Evolutionary conservation across 2,329 filamentous ascomycete genomes (phyloP).

Genomic region (Xylariaceae sp.): DNA sequence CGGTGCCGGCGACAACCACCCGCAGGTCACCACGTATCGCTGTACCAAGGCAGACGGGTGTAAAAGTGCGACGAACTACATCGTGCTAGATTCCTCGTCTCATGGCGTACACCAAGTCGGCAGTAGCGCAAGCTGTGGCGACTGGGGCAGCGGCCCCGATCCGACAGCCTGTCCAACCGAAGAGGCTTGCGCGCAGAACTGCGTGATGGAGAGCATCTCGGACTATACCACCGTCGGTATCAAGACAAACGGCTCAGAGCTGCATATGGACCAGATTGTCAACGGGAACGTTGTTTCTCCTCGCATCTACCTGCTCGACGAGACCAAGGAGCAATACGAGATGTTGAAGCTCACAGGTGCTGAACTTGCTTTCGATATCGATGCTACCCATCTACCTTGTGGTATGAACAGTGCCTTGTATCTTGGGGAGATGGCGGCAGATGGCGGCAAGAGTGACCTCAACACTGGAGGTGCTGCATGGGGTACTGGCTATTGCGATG

Average conservation of each 20-base stretch:
- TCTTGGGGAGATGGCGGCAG: constrained; percentile 55
- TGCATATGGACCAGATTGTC: constrained; percentile 38
- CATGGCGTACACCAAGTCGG: constrained; percentile 41
- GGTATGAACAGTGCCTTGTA: constrained; percentile 62
- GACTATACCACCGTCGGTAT: constrained; percentile 40
- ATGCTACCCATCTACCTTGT: constrained; percentile 58
- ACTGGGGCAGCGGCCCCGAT: constrained; percentile 34
- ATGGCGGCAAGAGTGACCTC: constrained; percentile 49
- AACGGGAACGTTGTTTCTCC: constrained; percentile 33
- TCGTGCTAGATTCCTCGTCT: constrained; percentile 45
- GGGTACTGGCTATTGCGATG: constrained; percentile 37
- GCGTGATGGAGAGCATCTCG: constrained; percentile 46
- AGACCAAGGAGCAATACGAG: constrained; percentile 52
- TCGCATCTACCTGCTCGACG: constrained; percentile 56
- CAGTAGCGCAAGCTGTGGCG: constrained; percentile 31
- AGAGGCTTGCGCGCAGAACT: constrained; percentile 48
- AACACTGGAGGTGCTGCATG: constrained; percentile 35
- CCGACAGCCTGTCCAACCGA: constrained; percentile 44
- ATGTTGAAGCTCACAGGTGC: constrained; percentile 55
- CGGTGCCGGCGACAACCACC: constrained; percentile 41
- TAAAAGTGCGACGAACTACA: constrained; percentile 40
- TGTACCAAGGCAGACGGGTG: constrained; percentile 50
- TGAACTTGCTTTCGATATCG: constrained; percentile 63
- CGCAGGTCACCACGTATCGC: constrained; percentile 45
- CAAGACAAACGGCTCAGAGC: constrained; percentile 24